Conservation (phyloP, 352 stramenopile species). For the Globisporangium nunn region DNA sequence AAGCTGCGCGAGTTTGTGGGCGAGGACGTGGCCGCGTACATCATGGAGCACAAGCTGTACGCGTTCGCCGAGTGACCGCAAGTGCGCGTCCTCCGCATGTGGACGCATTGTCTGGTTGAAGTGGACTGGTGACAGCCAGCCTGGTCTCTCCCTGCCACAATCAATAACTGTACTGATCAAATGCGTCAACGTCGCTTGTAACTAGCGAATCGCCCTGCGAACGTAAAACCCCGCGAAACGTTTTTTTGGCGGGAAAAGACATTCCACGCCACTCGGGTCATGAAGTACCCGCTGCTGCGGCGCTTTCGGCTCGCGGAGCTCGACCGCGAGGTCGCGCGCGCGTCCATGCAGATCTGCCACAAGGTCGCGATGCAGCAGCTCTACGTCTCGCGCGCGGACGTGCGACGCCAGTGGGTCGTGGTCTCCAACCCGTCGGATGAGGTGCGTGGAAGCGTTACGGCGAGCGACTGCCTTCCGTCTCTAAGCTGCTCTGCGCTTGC, state of each 20-base stretch:
- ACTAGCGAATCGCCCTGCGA: background rate
- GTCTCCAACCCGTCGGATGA: slow-evolving; percentile 75
- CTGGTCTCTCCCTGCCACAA: background rate
- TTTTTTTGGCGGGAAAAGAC: slow-evolving; percentile 6
- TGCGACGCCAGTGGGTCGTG: slow-evolving; percentile 73
- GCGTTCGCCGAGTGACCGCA: slow-evolving; percentile 31
- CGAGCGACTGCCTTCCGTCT: no score
- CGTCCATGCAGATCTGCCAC: slow-evolving; percentile 79
- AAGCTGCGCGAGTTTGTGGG: slow-evolving; percentile 35
- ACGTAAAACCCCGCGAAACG: background rate
- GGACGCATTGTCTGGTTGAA: background rate
- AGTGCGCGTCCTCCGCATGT: background rate
- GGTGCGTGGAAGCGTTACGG: slow-evolving; percentile 4
- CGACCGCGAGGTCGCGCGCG: slow-evolving; percentile 62
- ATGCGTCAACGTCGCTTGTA: background rate
- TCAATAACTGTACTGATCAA: background rate
- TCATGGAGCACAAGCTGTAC: slow-evolving; percentile 66
- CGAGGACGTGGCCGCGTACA: slow-evolving; percentile 70
- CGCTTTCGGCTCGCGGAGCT: slow-evolving; percentile 52
- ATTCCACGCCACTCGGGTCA: slow-evolving; percentile 7
- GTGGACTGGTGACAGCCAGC: background rate
- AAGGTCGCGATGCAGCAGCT: slow-evolving; percentile 82
- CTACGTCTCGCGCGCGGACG: slow-evolving; percentile 73
- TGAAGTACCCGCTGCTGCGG: slow-evolving; percentile 58
- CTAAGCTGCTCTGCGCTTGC: no score